Evolutionary conservation across 1,284 basidiomycete genomes (phyloP), one percentile per base, ranked within the genome.

Genomic region (Papiliotrema fonsecae): DNA sequence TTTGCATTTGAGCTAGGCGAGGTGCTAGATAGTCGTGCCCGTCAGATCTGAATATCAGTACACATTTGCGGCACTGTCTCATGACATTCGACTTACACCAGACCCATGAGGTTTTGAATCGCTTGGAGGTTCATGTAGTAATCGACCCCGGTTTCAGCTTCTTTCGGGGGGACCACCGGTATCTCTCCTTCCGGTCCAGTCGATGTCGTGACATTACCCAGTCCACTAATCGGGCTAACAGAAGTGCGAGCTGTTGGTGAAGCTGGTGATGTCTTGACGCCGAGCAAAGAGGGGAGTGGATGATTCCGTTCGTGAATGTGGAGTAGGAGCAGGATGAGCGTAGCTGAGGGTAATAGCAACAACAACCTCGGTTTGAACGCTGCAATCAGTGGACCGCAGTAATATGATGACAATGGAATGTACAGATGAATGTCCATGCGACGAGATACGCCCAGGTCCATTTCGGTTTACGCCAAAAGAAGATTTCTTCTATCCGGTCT

Each of bases 31-130:
- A 55, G 40, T 71, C 69, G 53, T 71, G 63, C 6, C 54, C 50
- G 43, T 71, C 69, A 18, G 69, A 69, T 16, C 69, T 70, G 39
- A n/a, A n/a, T 2, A 19, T 30, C 45, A 27, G 25, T 25, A 39
- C 24, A 30, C n/a, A n/a, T n/a, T 30, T 24, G 16, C 30, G 21
- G 22, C n/a, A 14, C 41, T 26, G 37, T 47, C 39, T 42, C 41
- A 42, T 16, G 31, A 6, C 19, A 26, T 41, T 18, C 22, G 31
- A 63, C 69, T 58, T 43, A 70, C 69, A 70, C 54, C 13, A 67
- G 49, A 6, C 72, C 73, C 73, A 75, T 74, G 24, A 74, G 60
- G 54, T 75, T 75, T 58, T 75, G 74, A 43, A 75, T 74, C 2
- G 71, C 73, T 49, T 75, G 74, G 18, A 75, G 47, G 52, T 75